Base-by-base conservation (phyloP, 2,329 filamentous ascomycete species). In the Diaporthe ampelina region DNA sequence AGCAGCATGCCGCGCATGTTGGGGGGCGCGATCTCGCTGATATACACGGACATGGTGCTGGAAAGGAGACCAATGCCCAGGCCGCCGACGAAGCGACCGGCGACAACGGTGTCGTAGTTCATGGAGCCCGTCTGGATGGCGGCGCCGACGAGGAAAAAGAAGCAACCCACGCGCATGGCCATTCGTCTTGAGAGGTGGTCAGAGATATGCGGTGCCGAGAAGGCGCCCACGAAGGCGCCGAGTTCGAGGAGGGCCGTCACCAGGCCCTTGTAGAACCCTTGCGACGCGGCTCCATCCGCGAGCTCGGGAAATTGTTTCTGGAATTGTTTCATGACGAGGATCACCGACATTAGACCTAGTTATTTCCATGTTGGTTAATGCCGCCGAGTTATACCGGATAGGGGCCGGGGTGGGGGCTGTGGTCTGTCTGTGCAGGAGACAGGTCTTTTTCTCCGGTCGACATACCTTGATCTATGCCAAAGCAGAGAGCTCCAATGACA, bases 171-270 rank as follows among this genome's bases (percentile, higher is more conserved):
- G 61, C 89, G 79, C 71, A 90, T 88, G 17, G 87, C 85, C 73
- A 86, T 86, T 76, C 90, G 90, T 43, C 90, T 84, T 10, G 86
- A 88, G 59, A 88, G 78, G 40, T 84, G 84, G 74, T 91, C 88
- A 6, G 88, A 88, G 15, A 90, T 81, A 76, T 88, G 87, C 0
- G 88, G 88, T 37, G 85, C 87, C 78, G 86, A 85, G 50, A 91
- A 79, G 6, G 86, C 85, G 52, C 89, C 90, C 26, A 90, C 78
- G 87, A 89, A 90, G 57, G 89, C 89, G 61, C 89, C 89, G 3
- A 91, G 83, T 78, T 90, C 87, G 40, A 91, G 84, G 77, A 88
- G 85, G 3, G 83, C 79, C 1, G 81, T 83, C 76, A 83, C 57
- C 2, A 72, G 70, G 56, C 70, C 70, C 57, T 72, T 72, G 56